Evolutionary conservation across 495 filamentous ascomycete species (phyloP).

Genomic region (Bryoglossum gracile): DNA sequence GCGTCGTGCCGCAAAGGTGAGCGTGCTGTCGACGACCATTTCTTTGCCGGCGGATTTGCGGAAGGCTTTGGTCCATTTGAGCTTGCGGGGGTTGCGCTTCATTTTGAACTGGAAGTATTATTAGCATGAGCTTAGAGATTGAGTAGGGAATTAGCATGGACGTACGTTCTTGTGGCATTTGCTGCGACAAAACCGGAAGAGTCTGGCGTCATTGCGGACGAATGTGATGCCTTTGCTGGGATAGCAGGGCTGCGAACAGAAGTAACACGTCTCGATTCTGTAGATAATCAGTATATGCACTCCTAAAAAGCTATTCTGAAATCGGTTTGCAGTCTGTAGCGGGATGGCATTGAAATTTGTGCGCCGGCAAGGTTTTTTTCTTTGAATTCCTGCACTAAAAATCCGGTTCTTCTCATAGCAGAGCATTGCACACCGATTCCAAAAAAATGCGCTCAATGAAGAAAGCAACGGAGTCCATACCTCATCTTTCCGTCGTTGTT

Average conservation of each 20-base stretch:
- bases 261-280: slow-evolving; percentile 84
- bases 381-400: no score
- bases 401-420: no score
- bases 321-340: neutral
- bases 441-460: no score
- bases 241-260: slow-evolving; percentile 81
- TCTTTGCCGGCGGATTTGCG: slow-evolving; percentile 77
- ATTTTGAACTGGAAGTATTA: slow-evolving; percentile 65
- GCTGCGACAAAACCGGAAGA: slow-evolving; percentile 67
- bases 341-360: slow-evolving; percentile 3
- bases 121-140: neutral
- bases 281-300: no score
- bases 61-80: slow-evolving; percentile 84
- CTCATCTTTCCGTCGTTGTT: slow-evolving; percentile 32
- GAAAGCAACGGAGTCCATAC: no score
- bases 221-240: slow-evolving; percentile 82
- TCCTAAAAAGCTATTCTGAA: neutral
- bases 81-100: slow-evolving; percentile 75
- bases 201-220: slow-evolving; percentile 63
- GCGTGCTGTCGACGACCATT: slow-evolving; percentile 89
- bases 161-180: slow-evolving; percentile 87
- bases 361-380: no score
- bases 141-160: neutral
- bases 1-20: slow-evolving; percentile 84
- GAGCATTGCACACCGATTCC: no score